Conservation (phyloP, 345 rosid genomes). For the Sonneratia alba region DNA sequence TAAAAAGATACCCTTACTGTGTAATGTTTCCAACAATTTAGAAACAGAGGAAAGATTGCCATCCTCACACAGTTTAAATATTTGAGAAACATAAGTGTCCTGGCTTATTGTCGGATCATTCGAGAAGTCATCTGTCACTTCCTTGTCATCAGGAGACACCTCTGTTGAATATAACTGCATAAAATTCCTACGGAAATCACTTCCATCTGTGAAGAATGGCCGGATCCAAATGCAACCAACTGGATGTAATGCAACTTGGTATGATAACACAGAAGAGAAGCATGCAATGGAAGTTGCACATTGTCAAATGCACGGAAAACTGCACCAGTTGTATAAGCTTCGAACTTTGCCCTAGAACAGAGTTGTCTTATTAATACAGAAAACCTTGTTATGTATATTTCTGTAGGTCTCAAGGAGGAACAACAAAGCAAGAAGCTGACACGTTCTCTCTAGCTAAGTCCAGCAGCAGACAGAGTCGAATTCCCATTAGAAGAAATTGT, state of each 20-base stretch:
- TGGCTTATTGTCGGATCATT: slow-evolving; percentile 17
- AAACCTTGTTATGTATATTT: neutral
- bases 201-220: neutral
- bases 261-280: neutral
- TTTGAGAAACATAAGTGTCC: slow-evolving; percentile 22
- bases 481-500: neutral
- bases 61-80: slow-evolving; percentile 31
- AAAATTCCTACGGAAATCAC: slow-evolving; percentile 8
- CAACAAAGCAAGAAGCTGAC: neutral
- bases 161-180: slow-evolving; percentile 23
- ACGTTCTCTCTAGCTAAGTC: neutral
- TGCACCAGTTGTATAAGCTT: neutral
- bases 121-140: slow-evolving; percentile 21
- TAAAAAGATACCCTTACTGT: slow-evolving; percentile 27
- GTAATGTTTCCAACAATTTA: slow-evolving; percentile 33
- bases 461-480: neutral
- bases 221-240: slow-evolving; percentile 5
- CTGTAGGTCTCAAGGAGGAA: neutral
- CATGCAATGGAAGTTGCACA: neutral
- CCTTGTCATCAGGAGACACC: slow-evolving; percentile 24
- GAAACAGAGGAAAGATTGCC: slow-evolving; percentile 42
- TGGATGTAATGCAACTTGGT: neutral
- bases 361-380: neutral
- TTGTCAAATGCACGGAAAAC: neutral
- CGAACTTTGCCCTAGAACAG: neutral